These are phyloP conservation scores for Coprinopsis strossmayeri DNA, from an alignment of 768 basidiomycete species.

Conservation along the genomic window DNA sequence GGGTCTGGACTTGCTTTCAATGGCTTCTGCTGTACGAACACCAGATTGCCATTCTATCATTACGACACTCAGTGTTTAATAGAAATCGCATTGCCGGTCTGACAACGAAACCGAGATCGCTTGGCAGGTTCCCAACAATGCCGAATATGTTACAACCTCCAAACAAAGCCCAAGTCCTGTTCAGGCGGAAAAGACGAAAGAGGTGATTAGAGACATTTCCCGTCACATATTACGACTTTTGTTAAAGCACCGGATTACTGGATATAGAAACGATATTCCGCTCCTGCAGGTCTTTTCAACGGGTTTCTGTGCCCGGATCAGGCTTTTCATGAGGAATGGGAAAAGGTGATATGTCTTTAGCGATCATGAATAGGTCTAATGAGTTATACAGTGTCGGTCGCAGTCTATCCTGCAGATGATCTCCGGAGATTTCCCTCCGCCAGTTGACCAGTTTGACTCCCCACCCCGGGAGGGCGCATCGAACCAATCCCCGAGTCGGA, in stretches of 20 bases:
- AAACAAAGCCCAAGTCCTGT: not conserved
- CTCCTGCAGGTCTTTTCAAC: not conserved
- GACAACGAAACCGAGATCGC: too few relatives aligned
- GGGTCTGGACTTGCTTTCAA: not conserved
- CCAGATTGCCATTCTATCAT: not conserved
- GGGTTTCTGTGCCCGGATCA: not conserved
- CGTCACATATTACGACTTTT: too few relatives aligned
- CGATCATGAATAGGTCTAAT: too few relatives aligned
- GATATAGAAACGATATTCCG: not conserved
- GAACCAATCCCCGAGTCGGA: not conserved
- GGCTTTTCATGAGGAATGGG: not conserved
- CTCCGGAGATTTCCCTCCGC: not conserved
- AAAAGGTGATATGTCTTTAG: conserved; percentile 2
- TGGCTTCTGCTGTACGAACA: not conserved
- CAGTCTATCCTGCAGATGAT: conserved; percentile 1
- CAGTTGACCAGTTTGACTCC: not conserved
- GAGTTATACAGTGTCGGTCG: not conserved
- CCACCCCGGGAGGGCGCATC: not conserved
- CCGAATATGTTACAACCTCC: too few relatives aligned
- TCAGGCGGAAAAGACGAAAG: not conserved
- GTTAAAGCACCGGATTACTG: not conserved
- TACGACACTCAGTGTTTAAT: too few relatives aligned
- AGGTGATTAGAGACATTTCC: not conserved
- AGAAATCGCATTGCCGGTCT: too few relatives aligned
- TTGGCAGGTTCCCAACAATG: too few relatives aligned